Evolutionary conservation across 345 rosid species (phyloP).

Genomic region (Rhizophora mangle): DNA sequence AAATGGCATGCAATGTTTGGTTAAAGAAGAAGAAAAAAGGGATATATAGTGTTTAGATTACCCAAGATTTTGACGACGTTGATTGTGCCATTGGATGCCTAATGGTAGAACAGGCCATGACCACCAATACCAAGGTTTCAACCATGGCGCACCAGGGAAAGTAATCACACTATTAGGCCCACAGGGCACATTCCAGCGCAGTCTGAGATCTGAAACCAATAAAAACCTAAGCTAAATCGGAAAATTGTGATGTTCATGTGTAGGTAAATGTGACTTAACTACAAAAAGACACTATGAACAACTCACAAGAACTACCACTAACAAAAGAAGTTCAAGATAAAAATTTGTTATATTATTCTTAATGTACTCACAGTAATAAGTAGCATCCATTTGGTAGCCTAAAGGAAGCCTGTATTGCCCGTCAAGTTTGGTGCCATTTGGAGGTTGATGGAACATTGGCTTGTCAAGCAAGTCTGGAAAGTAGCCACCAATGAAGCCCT

Average conservation of each 20-base stretch:
- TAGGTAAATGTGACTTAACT: too few species aligned
- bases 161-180: conserved; percentile 94
- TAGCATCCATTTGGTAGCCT: conserved; percentile 98
- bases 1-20: neutral
- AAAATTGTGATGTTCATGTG: neutral
- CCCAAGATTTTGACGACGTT: conserved; percentile 72
- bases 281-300: neutral
- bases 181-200: conserved; percentile 89
- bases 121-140: conserved; percentile 99
- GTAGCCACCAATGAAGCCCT: conserved; percentile 84
- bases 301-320: neutral
- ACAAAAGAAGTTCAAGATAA: neutral
- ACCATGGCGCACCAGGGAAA: conserved; percentile 90
- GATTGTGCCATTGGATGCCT: conserved; percentile 81
- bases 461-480: conserved; percentile 74
- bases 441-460: conserved; percentile 73
- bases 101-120: conserved; percentile 95
- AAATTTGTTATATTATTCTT: neutral
- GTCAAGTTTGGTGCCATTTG: conserved; percentile 47
- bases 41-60: conserved; percentile 11
- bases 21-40: neutral
- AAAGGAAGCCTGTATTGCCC: conserved; percentile 86
- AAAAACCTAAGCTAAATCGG: neutral
- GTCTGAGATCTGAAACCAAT: conserved; percentile 58
- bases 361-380: conserved; percentile 71